Evolutionary conservation across 768 basidiomycete species (phyloP).

Genomic region (Trametes coccinea): DNA sequence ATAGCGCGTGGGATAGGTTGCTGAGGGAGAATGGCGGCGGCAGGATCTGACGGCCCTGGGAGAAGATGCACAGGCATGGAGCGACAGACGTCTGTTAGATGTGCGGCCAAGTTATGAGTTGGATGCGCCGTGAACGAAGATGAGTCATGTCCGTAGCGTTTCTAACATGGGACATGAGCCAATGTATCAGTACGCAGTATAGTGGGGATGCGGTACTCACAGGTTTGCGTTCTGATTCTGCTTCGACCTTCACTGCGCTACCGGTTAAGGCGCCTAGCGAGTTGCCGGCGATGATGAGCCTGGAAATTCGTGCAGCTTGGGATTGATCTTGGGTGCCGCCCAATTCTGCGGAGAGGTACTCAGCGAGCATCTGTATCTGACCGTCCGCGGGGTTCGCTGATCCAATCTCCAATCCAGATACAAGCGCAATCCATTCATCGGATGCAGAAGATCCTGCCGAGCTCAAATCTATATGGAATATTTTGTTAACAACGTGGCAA

Average conservation of each 20-base stretch:
- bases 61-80: conserved; percentile 85
- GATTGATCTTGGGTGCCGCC: conserved; percentile 69
- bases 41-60: conserved; percentile 86
- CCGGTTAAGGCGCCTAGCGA: conserved; percentile 60
- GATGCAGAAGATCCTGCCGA: conserved; percentile 20
- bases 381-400: conserved; percentile 61
- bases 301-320: conserved; percentile 70
- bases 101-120: conserved; percentile 61
- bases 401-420: conserved; percentile 86
- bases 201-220: conserved; percentile 40
- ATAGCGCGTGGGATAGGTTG: conserved; percentile 91
- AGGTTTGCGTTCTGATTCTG: conserved; percentile 50
- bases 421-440: conserved; percentile 80
- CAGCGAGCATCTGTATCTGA: conserved; percentile 82
- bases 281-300: conserved; percentile 89
- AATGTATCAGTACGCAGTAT: neutral
- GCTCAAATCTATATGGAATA: neutral
- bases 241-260: conserved; percentile 31
- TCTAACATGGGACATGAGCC: conserved; percentile 40
- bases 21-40: conserved; percentile 88
- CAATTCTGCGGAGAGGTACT: conserved; percentile 84
- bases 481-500: neutral
- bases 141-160: conserved; percentile 65
- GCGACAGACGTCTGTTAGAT: conserved; percentile 73
- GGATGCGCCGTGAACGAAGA: conserved; percentile 76